Conservation (phyloP, 1,284 basidiomycete species). For the Pseudozyma pruni region DNA sequence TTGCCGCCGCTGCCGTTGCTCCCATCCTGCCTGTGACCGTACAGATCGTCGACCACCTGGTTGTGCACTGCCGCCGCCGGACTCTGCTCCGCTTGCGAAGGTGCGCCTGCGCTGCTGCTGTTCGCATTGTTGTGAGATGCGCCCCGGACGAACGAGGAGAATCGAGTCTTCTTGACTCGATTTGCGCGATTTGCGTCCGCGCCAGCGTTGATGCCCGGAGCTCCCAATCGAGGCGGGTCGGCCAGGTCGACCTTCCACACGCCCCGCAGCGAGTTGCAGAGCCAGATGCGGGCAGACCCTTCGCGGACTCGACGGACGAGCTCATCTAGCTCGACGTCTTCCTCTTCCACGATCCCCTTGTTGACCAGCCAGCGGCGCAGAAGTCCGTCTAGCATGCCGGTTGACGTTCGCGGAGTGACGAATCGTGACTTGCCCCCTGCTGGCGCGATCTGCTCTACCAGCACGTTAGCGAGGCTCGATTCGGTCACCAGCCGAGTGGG, state of each 20-base stretch:
- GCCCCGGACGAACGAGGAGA: constrained; percentile 26
- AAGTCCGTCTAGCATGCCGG: constrained; percentile 44
- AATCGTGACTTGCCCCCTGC: constrained; percentile 25
- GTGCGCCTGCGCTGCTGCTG: background rate
- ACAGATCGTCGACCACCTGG: constrained; percentile 34
- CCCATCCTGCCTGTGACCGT: constrained; percentile 27
- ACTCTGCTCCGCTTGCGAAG: background rate
- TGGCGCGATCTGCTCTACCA: constrained; percentile 20
- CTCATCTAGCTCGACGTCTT: constrained; percentile 24
- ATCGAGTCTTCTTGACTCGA: constrained; percentile 26
- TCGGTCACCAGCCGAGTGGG: constrained; percentile 33
- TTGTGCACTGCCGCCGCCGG: constrained; percentile 15
- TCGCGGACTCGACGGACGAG: constrained; percentile 11
- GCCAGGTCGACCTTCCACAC: constrained; percentile 39
- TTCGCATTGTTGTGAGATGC: constrained; percentile 1
- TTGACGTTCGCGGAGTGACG: constrained; percentile 32
- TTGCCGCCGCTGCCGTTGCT: background rate
- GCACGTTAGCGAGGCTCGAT: constrained; percentile 41
- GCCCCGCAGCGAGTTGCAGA: constrained; percentile 47
- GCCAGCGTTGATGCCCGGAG: background rate
- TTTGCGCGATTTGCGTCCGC: background rate
- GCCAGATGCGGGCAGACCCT: constrained; percentile 30
- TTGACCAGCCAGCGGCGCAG: constrained; percentile 41
- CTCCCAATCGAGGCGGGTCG: background rate
- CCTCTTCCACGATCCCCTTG: constrained; percentile 28